Conservation (phyloP, 495 filamentous ascomycete genomes). For the Neurospora pannonica region DNA sequence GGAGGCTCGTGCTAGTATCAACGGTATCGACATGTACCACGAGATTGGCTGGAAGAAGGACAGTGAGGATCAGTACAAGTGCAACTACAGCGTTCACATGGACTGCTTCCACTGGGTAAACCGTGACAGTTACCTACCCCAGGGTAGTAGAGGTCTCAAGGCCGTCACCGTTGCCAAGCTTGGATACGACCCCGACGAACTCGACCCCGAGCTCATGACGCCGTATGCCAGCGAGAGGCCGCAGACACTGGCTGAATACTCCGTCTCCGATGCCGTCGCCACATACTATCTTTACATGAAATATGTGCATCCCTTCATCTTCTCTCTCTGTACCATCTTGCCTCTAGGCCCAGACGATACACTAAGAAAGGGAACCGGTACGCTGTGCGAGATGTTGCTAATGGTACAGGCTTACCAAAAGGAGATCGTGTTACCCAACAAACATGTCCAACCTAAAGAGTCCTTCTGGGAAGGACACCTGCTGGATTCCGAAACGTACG, state of each 20-base stretch:
- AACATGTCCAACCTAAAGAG: conserved; percentile 84
- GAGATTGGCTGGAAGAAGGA: conserved; percentile 96
- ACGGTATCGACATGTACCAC: conserved; percentile 98
- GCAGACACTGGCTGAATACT: conserved; percentile 93
- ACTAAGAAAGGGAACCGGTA: conserved; percentile 90
- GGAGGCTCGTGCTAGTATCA: conserved; percentile 79
- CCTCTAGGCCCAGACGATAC: conserved; percentile 89
- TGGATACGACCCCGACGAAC: conserved; percentile 95
- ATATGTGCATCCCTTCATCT: conserved; percentile 99
- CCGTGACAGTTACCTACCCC: conserved; percentile 93
- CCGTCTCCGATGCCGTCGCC: conserved; percentile 95
- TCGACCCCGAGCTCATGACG: conserved; percentile 97
- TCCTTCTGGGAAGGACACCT: conserved; percentile 95
- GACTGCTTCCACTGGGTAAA: conserved; percentile 99
- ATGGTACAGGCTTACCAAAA: conserved; percentile 97
- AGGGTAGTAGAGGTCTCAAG: conserved; percentile 95
- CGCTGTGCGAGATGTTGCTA: conserved; percentile 94
- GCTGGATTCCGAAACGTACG: conserved; percentile 93
- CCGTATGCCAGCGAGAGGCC: conserved; percentile 85
- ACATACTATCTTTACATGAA: conserved; percentile 99
- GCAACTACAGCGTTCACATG: conserved; percentile 94
- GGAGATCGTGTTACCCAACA: conserved; percentile 89
- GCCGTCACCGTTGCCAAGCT: conserved; percentile 96
- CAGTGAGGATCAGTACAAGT: conserved; percentile 90
- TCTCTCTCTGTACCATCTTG: conserved; percentile 94